Conservation (phyloP, 495 filamentous ascomycete species). For the Darksidea phi region DNA sequence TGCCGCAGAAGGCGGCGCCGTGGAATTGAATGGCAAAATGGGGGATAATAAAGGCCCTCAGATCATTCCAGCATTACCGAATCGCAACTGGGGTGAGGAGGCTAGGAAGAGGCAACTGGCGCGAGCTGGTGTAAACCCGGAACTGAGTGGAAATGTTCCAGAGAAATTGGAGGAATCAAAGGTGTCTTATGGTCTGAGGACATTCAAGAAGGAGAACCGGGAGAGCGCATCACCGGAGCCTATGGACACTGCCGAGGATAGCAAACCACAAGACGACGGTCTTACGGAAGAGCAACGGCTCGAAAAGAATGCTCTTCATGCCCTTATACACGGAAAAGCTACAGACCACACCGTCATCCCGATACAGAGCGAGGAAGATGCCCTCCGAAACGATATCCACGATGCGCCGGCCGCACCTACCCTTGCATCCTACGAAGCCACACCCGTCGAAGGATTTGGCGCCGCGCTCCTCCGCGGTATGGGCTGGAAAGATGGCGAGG, state of each 20-base stretch:
- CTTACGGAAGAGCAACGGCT: constrained; percentile 63
- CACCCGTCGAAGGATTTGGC: constrained; percentile 93
- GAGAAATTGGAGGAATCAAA: constrained; percentile 1
- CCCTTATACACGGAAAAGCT: constrained; percentile 62
- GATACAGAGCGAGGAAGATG: constrained; percentile 58
- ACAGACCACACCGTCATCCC: constrained; percentile 61
- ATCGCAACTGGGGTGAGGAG: constrained; percentile 28
- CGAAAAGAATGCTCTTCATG: constrained; percentile 63
- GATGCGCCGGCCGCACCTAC: constrained; percentile 72
- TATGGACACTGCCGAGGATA: neutral
- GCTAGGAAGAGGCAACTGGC: constrained; percentile 1
- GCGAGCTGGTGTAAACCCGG: neutral
- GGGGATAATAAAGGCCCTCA: constrained; percentile 1
- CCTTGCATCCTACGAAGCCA: constrained; percentile 78
- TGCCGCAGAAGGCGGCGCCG: constrained; percentile 20
- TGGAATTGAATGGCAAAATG: constrained; percentile 12
- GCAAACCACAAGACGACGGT: constrained; percentile 11
- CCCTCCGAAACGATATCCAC: constrained; percentile 65
- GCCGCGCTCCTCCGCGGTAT: constrained; percentile 82
- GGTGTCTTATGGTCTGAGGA: constrained; percentile 20
- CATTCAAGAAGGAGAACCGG: constrained; percentile 12
- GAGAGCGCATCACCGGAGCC: neutral
- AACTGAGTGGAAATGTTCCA: neutral
- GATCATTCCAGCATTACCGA: constrained; percentile 25
- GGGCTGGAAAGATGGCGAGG: constrained; percentile 89